Base-by-base conservation (phyloP, 768 basidiomycete genomes). In the Mycena capillaripes region DNA sequence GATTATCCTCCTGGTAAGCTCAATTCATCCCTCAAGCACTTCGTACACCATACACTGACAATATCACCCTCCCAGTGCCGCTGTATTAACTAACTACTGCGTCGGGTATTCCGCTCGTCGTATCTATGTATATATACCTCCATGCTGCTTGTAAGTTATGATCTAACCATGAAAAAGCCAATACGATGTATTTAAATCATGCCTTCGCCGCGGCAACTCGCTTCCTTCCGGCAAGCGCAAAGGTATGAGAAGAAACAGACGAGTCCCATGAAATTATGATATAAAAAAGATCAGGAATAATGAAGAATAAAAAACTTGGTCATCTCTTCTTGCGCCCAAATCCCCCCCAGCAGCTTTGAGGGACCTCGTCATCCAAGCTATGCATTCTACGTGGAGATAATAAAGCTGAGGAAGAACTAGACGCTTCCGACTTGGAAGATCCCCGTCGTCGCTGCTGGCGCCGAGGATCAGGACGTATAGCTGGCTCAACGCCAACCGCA, bases 381-480 rank as follows among this genome's bases (percentile, higher is more conserved):
- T 59, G 52, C 60, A 52, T 65, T 50, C 48, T 57, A 21, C 69
- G 69, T 6, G 70, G 63, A 46, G 21, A 46, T 9, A 14, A 32
- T 6, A 14, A 5, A 48, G n/a, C 48, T 7, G 58, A 61, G 30
- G 52, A 32, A n/a, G 66, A 53, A 21, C 46, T 17, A 17, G 71
- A 72, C 5, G 44, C 30, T n/a, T 67, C 60, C 27, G 71, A 72
- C 66, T 67, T 72, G 36, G 60, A 72, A 11, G 71, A 72, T 25
- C 52, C 60, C 4, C 71, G 58, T 3, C 70, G 71, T 32, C 71
- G 66, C 34, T 23, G 71, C 52, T 48, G 53, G 10, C 71, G 71
- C 40, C 66, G 71, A 21, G 16, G 40, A 42, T 17, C 1, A 42
- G 44, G 14, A n/a, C 36, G 50, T 29, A n/a, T 23, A 53, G 30